Conservation (phyloP, 2,329 filamentous ascomycete genomes). For the Periconia sp. region DNA sequence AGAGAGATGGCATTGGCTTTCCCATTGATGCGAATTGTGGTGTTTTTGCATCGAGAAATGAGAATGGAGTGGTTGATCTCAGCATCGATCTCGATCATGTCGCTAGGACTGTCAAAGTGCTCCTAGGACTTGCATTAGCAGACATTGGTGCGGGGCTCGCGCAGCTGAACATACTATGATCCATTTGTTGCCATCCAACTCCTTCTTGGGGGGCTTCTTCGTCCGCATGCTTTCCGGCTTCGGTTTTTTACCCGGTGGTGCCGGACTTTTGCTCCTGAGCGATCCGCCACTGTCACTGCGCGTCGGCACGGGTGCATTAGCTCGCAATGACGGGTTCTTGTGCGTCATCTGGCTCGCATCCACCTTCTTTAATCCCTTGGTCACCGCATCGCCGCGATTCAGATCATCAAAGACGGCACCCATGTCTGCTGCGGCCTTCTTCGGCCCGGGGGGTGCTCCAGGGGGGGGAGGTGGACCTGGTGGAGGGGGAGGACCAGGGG, state of each 20-base stretch:
- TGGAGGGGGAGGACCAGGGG: constrained; percentile 69
- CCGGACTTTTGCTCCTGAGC: constrained; percentile 78
- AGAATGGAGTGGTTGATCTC: constrained; percentile 86
- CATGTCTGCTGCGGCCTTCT: constrained; percentile 66
- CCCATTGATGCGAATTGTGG: constrained; percentile 84
- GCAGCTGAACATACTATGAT: constrained; percentile 67
- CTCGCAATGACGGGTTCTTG: constrained; percentile 89
- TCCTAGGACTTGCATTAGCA: constrained; percentile 62
- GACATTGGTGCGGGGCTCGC: too few species aligned
- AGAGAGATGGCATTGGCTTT: constrained; percentile 98
- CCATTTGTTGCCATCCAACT: constrained; percentile 80
- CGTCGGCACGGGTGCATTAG: constrained; percentile 71
- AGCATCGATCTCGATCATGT: constrained; percentile 81
- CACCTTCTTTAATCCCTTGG: constrained; percentile 87
- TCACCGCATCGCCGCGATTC: constrained; percentile 88
- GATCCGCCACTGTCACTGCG: constrained; percentile 57
- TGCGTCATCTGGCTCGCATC: constrained; percentile 97
- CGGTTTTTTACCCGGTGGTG: constrained; percentile 71
- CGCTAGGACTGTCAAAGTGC: constrained; percentile 80
- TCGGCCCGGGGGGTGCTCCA: constrained; percentile 57
- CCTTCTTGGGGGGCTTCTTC: constrained; percentile 56
- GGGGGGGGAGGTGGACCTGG: constrained; percentile 49
- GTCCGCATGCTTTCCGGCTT: constrained; percentile 58
- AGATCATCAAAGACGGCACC: constrained; percentile 90
- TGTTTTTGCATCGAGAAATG: constrained; percentile 90